Evolutionary conservation across 805 yeast species (phyloP).

Genomic region (Spathaspora boniae): DNA sequence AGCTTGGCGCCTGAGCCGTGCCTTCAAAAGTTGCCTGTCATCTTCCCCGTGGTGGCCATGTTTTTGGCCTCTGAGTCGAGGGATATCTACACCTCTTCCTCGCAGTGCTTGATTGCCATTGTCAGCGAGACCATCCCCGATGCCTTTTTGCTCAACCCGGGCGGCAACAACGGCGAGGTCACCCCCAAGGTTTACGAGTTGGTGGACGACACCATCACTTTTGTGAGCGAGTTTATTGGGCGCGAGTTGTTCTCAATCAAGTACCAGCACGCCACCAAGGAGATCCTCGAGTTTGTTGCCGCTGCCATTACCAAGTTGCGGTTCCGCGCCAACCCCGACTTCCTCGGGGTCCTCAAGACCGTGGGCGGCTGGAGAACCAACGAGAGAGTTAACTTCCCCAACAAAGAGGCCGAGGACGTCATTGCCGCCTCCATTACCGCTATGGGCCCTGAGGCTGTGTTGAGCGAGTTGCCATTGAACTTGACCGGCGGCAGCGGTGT

Average conservation of each 20-base stretch:
- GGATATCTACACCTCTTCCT: constrained; percentile 68
- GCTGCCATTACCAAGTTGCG: constrained; percentile 62
- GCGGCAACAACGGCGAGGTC: constrained; percentile 30
- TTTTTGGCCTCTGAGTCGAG: constrained; percentile 66
- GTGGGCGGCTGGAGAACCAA: constrained; percentile 86
- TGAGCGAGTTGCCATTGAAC: constrained; percentile 75
- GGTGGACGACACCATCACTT: constrained; percentile 51
- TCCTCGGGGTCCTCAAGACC: constrained; percentile 59
- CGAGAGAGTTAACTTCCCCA: constrained; percentile 66
- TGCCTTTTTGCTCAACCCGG: constrained; percentile 51
- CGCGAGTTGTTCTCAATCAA: constrained; percentile 65
- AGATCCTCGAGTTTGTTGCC: constrained; percentile 64
- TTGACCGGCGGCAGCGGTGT: constrained; percentile 47
- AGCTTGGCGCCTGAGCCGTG: constrained; percentile 40
- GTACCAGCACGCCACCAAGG: constrained; percentile 73
- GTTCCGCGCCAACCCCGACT: constrained; percentile 66
- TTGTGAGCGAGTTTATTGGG: constrained; percentile 49
- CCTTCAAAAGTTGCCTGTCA: constrained; percentile 51
- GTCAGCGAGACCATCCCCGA: constrained; percentile 66
- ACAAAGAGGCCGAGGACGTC: constrained; percentile 75
- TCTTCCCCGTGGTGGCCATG: constrained; percentile 47
- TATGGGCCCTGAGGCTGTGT: constrained; percentile 83
- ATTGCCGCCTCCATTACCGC: constrained; percentile 74
- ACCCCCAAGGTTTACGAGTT: constrained; percentile 50
- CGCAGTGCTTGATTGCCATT: constrained; percentile 83